Conservation (phyloP, 192 early-diverging fungal species). For the Mortierella alpina region DNA sequence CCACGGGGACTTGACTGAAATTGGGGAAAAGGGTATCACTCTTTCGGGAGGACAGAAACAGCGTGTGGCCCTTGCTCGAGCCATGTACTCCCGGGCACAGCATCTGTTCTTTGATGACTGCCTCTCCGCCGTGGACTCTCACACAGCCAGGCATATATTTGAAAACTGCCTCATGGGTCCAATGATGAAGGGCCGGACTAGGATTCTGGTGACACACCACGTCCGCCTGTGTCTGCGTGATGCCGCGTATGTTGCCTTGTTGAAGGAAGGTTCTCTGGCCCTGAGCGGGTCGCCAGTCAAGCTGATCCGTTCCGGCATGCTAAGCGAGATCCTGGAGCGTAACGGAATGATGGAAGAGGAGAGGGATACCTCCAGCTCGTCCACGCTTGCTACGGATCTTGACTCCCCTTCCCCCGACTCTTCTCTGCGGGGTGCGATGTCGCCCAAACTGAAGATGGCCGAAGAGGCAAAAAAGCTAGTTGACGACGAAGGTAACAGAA, state of each 20-base stretch:
- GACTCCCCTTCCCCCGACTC: slow-evolving; percentile 28
- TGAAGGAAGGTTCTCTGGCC: slow-evolving; percentile 56
- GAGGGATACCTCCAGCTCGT: slow-evolving; percentile 23
- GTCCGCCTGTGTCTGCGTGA: slow-evolving; percentile 68
- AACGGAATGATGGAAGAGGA: slow-evolving; percentile 56
- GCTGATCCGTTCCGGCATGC: slow-evolving; percentile 41
- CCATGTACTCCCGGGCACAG: slow-evolving; percentile 79
- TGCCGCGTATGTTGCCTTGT: slow-evolving; percentile 66
- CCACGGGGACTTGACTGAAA: slow-evolving; percentile 67
- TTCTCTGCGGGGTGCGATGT: slow-evolving; percentile 9
- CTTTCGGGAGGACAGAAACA: slow-evolving; percentile 94
- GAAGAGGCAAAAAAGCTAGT: slow-evolving; percentile 54
- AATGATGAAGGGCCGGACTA: slow-evolving; percentile 80
- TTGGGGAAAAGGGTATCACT: slow-evolving; percentile 88
- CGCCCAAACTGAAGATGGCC: slow-evolving; percentile 17
- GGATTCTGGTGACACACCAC: slow-evolving; percentile 91
- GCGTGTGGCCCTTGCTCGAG: slow-evolving; percentile 86
- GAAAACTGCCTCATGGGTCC: slow-evolving; percentile 78
- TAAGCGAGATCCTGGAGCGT: slow-evolving; percentile 52
- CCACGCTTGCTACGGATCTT: slow-evolving; percentile 27
- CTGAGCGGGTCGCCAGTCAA: slow-evolving; percentile 52
- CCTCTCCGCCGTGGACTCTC: slow-evolving; percentile 89
- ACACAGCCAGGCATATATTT: slow-evolving; percentile 81
- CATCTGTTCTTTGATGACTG: slow-evolving; percentile 87
- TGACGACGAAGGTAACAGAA: slow-evolving; percentile 55